Evolutionary conservation across 352 stramenopile genomes (phyloP), one percentile per base, ranked within the genome.

Genomic region (Pythium rhizo-oryzae): DNA sequence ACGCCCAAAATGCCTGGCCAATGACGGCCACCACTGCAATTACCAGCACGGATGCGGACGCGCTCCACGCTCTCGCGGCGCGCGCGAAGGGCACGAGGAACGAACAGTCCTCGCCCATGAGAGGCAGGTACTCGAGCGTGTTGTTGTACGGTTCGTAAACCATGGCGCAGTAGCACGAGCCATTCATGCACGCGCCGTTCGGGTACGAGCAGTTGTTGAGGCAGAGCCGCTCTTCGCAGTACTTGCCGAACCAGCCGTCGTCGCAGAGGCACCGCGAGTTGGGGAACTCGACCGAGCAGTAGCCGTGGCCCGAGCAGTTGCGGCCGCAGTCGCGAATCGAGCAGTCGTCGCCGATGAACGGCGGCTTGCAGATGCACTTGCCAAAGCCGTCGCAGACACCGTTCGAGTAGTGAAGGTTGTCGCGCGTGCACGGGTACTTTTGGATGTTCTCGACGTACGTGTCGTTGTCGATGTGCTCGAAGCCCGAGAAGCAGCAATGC

Each of bases 191-290:
- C 37, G 89, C 72, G 46, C 97, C 97, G 69, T 99, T 98, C 23
- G 97, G 97, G 64, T 97, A 99, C 59, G 90, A 97, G 74, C 97
- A 99, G 74, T 99, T 99, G 78, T 99, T 99, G 21, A 99, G 75
- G 65, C 96, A 99, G 71, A 98, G 85, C 56, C 90, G 74, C 30
- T 78, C 58, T 12, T 98, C 83, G 72, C 96, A 99, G 72, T 94
- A 92, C 63, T 97, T 91, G 59, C 97, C 97, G 67, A 95, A 97
- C 81, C 96, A 99, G 21, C 96, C 96, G 51, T 97, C 80, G 55
- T 98, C 90, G 66, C 97, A 99, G 70, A 98, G 89, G 71, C 97
- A 99, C 4, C 96, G 81, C 35, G 89, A 95, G 30, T 98, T 96
- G 0, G 97, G 97, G 80, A 98, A 99, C 79, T 99, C 96, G 41